Evolutionary conservation across 345 rosid genomes (phyloP), one percentile per base, ranked within the genome.

Genomic region (Corymbia maculata): DNA sequence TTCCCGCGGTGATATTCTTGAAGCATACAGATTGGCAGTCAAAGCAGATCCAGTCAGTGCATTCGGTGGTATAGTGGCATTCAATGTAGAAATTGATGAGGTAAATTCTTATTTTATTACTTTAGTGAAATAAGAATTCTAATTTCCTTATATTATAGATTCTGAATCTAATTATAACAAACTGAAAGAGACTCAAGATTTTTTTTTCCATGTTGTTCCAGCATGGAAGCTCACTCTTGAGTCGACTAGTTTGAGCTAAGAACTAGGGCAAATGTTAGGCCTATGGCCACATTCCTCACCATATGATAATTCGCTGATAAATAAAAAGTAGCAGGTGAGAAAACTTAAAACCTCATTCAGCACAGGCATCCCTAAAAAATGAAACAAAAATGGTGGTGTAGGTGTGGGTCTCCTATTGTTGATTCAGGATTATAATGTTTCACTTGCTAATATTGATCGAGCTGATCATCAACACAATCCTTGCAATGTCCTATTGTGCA

Each of bases 1-100:
- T 90, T 97, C 99, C 61, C 95, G 97, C 11, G 51, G 21, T 86
- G 97, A 97, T 90, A 93, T 95, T 85, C 97, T 95, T 84, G 98
- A 97, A 90, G 99, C 99, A 75, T 98, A 98, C 93, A 92, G 97
- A 88, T 90, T 98, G 86, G 97, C 99, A 79, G 97, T 98, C 87
- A 95, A 94, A 93, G 99, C 97, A 87, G 99, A 98, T 93, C 99
- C 99, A 68, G 97, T 97, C 50, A 97, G 99, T 88, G 97, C 99
- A 51, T 97, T 97, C 89, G 99, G 98, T 86, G 99, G 99, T 82
- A 96, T 97, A 89, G 98, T 98, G 52, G 99, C 99, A 91, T 97
- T 97, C 91, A 98, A 98, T 86, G 92, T 94, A 30, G 97, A 97
- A 91, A 96, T 98, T 70, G 99, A 96, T 36, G 98, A 96, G 98